Conservation (phyloP, 371 early-diverging fungal species). For the Dinochytrium kinnereticum region DNA sequence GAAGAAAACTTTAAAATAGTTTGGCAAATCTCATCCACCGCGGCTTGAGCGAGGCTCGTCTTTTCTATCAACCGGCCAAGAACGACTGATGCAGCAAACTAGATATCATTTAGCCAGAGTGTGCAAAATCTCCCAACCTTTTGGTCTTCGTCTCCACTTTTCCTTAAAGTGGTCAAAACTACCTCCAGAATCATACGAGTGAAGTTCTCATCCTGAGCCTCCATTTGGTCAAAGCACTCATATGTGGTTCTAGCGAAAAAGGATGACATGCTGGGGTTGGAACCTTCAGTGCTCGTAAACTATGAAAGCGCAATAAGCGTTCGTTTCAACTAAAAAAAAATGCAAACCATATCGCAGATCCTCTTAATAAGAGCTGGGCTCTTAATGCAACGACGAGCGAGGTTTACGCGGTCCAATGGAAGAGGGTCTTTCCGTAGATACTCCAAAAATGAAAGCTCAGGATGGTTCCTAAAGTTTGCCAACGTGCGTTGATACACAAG, state of each 20-base stretch:
- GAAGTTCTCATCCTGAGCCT: not conserved
- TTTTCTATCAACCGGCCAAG: not conserved
- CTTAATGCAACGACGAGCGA: not conserved
- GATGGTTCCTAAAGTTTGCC: not conserved
- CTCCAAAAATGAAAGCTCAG: not conserved
- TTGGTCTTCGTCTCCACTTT: not conserved
- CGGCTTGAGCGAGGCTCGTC: not conserved
- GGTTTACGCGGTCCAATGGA: not conserved
- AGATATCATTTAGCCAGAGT: not conserved
- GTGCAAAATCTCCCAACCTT: slow-evolving; percentile 10
- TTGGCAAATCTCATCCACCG: not conserved
- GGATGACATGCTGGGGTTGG: not conserved
- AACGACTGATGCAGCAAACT: slow-evolving; percentile 1
- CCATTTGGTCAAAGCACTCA: not conserved
- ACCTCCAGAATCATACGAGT: not conserved
- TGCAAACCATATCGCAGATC: not conserved
- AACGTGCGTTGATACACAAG: too few species aligned
- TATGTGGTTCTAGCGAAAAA: not conserved
- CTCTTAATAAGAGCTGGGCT: not conserved
- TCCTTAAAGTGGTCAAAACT: not conserved
- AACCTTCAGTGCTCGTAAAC: not conserved
- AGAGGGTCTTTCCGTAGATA: not conserved
- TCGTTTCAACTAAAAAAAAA: not conserved
- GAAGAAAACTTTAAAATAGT: not conserved
- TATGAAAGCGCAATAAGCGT: not conserved